Percentiles rank a stretch among this genome's conserved stretches.
Conservation (phyloP, 495 filamentous ascomycete species). For the Penicillium malachiteum region DNA sequence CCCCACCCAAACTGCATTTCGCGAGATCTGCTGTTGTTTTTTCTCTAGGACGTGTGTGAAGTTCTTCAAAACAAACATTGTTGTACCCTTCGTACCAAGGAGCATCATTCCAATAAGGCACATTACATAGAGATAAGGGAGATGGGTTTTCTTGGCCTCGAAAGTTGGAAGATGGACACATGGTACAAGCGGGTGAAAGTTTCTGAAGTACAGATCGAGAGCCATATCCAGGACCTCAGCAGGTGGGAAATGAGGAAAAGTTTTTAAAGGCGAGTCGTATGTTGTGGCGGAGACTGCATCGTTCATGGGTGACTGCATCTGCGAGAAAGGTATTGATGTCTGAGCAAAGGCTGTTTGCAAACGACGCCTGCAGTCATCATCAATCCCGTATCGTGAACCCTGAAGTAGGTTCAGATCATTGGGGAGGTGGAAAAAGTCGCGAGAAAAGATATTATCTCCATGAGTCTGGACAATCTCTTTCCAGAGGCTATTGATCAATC, state of each 20-base stretch:
- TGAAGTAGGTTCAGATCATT: slow-evolving; percentile 26
- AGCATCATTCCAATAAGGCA: slow-evolving; percentile 53
- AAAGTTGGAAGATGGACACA: slow-evolving; percentile 54
- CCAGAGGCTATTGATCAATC: slow-evolving; percentile 52
- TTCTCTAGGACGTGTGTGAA: slow-evolving; percentile 43
- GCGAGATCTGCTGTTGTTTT: slow-evolving; percentile 39
- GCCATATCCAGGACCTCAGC: slow-evolving; percentile 56
- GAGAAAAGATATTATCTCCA: slow-evolving; percentile 46
- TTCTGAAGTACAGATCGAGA: slow-evolving; percentile 53
- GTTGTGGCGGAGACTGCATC: neutral
- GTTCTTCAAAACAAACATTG: slow-evolving; percentile 45
- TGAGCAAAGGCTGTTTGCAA: slow-evolving; percentile 41
- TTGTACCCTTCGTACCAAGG: slow-evolving; percentile 49
- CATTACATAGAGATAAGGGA: slow-evolving; percentile 48
- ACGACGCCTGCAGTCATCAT: slow-evolving; percentile 48
- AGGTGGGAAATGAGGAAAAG: slow-evolving; percentile 43
- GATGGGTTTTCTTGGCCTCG: slow-evolving; percentile 43
- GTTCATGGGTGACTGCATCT: slow-evolving; percentile 21
- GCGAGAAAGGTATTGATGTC: slow-evolving; percentile 13
- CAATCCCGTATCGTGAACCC: slow-evolving; percentile 46
- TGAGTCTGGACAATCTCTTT: slow-evolving; percentile 41
- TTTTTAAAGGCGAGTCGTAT: slow-evolving; percentile 21
- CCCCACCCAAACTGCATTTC: slow-evolving; percentile 36
- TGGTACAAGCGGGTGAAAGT: slow-evolving; percentile 51
- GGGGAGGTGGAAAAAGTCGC: slow-evolving; percentile 22